phyloP scores from a whole-genome alignment of 495 filamentous ascomycete genomes.

The Trichoderma orchidacearum region DNA sequence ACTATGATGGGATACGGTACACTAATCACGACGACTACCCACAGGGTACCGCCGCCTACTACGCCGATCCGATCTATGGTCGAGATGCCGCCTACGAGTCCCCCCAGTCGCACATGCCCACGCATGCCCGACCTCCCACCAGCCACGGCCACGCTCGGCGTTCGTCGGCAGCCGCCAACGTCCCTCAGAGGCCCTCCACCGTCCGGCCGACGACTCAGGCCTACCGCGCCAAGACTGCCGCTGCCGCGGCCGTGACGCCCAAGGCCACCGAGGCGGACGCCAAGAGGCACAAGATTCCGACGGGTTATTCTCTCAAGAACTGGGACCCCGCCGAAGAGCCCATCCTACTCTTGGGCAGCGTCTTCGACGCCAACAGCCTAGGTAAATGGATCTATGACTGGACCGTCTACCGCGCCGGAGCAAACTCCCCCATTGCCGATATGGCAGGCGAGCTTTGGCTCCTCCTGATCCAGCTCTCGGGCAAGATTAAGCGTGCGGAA shows the following conservation, averaged over 20 bases:
- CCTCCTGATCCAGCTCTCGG: conserved; percentile 85
- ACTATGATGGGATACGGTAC: conserved; percentile 35
- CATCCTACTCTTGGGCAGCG: conserved; percentile 85
- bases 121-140: conserved; percentile 26
- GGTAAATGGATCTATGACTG: conserved; percentile 99
- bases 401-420: conserved; percentile 87
- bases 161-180: conserved; percentile 15
- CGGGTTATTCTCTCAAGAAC: conserved; percentile 93
- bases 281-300: conserved; percentile 64
- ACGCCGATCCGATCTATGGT: conserved; percentile 11
- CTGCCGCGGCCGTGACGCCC: conserved; percentile 14
- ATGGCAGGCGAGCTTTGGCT: conserved; percentile 94
- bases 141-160: conserved; percentile 26
- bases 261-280: conserved; percentile 82
- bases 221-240: conserved; percentile 2
- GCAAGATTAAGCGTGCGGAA: conserved; percentile 86
- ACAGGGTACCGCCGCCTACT: conserved; percentile 24
- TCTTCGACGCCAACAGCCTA: conserved; percentile 94
- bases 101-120: conserved; percentile 3
- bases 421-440: conserved; percentile 76
- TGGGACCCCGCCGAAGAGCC: conserved; percentile 92
- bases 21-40: conserved; percentile 43
- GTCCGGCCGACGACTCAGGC: conserved; percentile 22
- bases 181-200: conserved; percentile 23
- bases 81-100: not conserved